phyloP scores from a whole-genome alignment of 768 basidiomycete genomes.

The Leccinum incarnatum region DNA sequence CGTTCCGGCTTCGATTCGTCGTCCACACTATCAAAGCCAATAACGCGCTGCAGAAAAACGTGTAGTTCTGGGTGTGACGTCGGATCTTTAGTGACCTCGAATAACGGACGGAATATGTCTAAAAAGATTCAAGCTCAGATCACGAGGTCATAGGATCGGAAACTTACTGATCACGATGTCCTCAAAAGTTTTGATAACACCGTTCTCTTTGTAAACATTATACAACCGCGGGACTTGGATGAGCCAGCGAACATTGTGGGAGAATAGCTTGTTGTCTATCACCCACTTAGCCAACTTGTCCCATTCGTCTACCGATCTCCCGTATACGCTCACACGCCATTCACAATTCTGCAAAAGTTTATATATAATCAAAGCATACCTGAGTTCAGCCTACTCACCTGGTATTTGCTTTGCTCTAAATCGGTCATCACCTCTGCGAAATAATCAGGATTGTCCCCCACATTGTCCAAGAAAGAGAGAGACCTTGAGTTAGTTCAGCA shows the following conservation, averaged over 20 bases:
- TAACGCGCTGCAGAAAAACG: constrained; percentile 89
- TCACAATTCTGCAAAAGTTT: constrained; percentile 70
- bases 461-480: background rate
- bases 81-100: constrained; percentile 95
- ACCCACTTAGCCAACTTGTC: constrained; percentile 99
- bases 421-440: constrained; percentile 91
- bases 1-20: constrained; percentile 95
- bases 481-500: constrained; percentile 91
- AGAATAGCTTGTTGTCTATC: constrained; percentile 86
- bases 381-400: constrained; percentile 46
- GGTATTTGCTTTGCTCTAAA: constrained; percentile 97
- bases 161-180: constrained; percentile 85
- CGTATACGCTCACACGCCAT: constrained; percentile 97
- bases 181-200: constrained; percentile 80
- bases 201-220: constrained; percentile 90
- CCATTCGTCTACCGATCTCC: constrained; percentile 82
- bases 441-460: background rate
- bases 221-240: constrained; percentile 95
- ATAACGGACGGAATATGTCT: constrained; percentile 93
- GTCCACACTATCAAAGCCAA: constrained; percentile 98
- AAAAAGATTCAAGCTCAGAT: background rate
- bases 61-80: constrained; percentile 89
- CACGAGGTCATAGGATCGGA: background rate
- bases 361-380: background rate
- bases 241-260: constrained; percentile 97